Evolutionary conservation across 2,329 filamentous ascomycete species (phyloP).

Genomic region (Paecilomyces fulvus): DNA sequence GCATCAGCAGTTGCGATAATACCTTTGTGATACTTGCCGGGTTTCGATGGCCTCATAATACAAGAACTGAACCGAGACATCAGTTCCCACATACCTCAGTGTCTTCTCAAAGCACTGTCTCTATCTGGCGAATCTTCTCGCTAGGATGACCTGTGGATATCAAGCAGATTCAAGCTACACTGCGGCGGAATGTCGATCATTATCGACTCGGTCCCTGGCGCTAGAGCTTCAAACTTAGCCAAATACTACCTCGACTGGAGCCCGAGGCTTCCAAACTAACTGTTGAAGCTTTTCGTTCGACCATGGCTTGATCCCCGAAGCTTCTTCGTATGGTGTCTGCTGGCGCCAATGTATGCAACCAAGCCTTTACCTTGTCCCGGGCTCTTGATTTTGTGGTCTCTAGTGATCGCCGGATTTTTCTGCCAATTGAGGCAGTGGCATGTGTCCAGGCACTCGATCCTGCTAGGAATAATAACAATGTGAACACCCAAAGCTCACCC

Average conservation of each 20-base stretch:
- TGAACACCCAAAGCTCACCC: background rate
- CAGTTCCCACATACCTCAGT: background rate
- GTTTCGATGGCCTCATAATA: background rate
- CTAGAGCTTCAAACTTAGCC: background rate
- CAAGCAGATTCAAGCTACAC: background rate
- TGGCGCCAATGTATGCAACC: background rate
- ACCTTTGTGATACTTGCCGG: background rate
- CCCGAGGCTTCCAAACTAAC: too few relatives aligned
- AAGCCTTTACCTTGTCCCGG: background rate
- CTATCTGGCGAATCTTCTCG: background rate
- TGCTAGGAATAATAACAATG: background rate
- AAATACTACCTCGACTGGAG: background rate
- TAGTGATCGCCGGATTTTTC: background rate
- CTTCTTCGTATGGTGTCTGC: background rate
- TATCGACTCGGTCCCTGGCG: background rate
- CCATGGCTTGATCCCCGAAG: background rate
- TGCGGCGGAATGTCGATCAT: background rate
- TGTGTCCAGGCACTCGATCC: background rate
- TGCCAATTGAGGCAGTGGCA: background rate
- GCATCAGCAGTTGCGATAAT: background rate
- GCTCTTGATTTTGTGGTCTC: background rate
- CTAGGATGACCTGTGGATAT: background rate
- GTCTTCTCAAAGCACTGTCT: background rate
- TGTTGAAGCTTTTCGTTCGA: background rate
- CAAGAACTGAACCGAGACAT: background rate